Percentiles rank a stretch among this genome's conserved stretches.
phyloP scores from a whole-genome alignment of 495 filamentous ascomycete genomes.

The Extremus antarcticus region DNA sequence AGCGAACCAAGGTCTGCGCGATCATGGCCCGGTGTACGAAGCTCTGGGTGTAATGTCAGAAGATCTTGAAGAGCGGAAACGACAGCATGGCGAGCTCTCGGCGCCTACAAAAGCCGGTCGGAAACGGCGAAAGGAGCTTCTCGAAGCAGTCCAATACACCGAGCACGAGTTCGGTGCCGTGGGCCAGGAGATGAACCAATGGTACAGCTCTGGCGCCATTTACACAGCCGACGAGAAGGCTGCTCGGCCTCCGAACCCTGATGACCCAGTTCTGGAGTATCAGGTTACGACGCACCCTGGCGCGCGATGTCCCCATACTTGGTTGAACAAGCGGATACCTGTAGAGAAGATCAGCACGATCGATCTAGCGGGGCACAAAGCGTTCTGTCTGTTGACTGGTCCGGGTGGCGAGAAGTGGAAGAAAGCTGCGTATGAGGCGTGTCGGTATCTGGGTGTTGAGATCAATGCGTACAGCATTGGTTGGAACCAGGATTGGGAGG shows the following conservation, averaged over 20 bases:
- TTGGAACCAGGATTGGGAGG: constrained; percentile 39
- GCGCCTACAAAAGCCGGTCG: constrained; percentile 28
- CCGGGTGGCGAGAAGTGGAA: constrained; percentile 42
- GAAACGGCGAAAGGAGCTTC: constrained; percentile 27
- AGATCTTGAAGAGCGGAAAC: constrained; percentile 25
- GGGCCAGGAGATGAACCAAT: constrained; percentile 43
- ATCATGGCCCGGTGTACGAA: constrained; percentile 35
- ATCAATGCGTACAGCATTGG: constrained; percentile 39
- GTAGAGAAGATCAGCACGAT: constrained; percentile 37
- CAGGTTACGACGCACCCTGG: constrained; percentile 41
- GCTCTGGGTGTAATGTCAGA: constrained; percentile 35
- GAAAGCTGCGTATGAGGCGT: constrained; percentile 31
- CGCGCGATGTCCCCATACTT: constrained; percentile 42
- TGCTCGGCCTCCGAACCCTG: neutral
- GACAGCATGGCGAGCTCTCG: constrained; percentile 27
- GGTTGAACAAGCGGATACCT: constrained; percentile 38
- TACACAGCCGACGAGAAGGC: constrained; percentile 22
- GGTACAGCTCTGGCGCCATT: constrained; percentile 32
- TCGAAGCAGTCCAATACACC: constrained; percentile 32
- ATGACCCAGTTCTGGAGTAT: constrained; percentile 28
- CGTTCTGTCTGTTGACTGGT: constrained; percentile 40
- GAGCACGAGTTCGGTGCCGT: constrained; percentile 39
- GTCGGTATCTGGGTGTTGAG: constrained; percentile 26
- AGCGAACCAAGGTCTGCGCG: constrained; percentile 40
- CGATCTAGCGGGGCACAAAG: constrained; percentile 42